Percentiles rank a stretch among this genome's conserved stretches.
Conservation (phyloP, 768 basidiomycete species). For the Dacryopinax spathularia region DNA sequence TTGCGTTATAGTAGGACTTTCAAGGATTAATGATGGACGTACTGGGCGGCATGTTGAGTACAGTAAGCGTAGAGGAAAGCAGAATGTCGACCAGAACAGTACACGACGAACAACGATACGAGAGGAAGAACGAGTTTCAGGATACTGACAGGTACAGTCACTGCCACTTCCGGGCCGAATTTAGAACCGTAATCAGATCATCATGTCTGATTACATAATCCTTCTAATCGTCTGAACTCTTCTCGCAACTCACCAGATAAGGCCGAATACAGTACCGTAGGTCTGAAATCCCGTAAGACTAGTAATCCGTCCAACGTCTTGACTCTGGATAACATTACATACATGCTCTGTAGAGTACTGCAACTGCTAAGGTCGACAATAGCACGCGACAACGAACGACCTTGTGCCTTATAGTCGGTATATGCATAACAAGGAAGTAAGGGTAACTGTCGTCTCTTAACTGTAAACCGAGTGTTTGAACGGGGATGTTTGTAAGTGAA, state of each 20-base stretch:
- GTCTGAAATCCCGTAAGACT: slow-evolving; percentile 21
- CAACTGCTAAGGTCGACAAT: slow-evolving; percentile 26
- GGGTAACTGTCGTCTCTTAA: slow-evolving; percentile 24
- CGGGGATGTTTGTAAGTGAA: neutral
- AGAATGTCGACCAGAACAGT: too few species aligned
- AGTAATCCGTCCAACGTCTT: slow-evolving; percentile 21
- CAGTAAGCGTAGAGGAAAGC: too few species aligned
- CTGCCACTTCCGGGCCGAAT: too few species aligned
- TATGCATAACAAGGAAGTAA: slow-evolving; percentile 28
- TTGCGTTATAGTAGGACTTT: too few species aligned
- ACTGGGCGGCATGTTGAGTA: too few species aligned
- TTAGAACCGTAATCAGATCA: too few species aligned
- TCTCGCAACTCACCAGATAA: neutral
- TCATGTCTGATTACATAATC: neutral
- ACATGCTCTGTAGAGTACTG: slow-evolving; percentile 24
- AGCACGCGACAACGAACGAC: slow-evolving; percentile 22
- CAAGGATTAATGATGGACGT: too few species aligned
- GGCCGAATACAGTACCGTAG: neutral
- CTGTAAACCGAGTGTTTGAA: neutral
- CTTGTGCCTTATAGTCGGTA: slow-evolving; percentile 31
- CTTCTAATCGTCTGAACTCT: neutral
- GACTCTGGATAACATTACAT: slow-evolving; percentile 31
- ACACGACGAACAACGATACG: too few species aligned
- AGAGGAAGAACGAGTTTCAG: too few species aligned
- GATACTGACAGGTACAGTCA: too few species aligned